Conservation (phyloP, 768 basidiomycete genomes). For the Auricularia sp. region DNA sequence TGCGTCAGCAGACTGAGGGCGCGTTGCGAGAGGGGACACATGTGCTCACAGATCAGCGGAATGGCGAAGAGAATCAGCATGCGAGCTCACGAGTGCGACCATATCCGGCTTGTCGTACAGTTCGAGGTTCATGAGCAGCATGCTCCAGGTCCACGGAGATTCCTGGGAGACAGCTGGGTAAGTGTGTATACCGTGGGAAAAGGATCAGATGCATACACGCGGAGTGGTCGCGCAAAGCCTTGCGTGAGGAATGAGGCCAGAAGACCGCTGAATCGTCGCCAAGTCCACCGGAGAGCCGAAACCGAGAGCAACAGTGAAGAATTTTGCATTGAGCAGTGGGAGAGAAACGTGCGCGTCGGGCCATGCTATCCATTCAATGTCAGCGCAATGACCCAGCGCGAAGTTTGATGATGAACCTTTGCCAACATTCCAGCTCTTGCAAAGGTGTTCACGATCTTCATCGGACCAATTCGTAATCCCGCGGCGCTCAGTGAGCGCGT, state of each 20-base stretch:
- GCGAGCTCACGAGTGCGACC: background rate
- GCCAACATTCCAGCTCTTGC: background rate
- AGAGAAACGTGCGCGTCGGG: background rate
- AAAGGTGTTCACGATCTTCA: background rate
- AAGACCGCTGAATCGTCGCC: background rate
- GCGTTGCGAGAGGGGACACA: too few species aligned
- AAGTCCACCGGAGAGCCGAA: background rate
- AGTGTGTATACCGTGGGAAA: background rate
- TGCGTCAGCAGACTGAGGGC: background rate
- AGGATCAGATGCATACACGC: background rate
- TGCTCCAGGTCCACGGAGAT: background rate
- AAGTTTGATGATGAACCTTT: too few species aligned
- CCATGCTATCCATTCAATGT: background rate
- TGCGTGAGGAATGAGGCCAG: background rate
- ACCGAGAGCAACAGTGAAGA: background rate
- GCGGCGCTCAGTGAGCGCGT: background rate
- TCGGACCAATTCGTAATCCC: background rate
- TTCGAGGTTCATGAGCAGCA: background rate
- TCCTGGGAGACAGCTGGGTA: too few species aligned
- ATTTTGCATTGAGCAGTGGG: background rate
- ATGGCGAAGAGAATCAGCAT: background rate
- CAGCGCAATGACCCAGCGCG: too few species aligned
- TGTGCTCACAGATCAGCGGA: too few species aligned
- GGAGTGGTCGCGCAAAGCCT: background rate
- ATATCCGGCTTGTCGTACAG: background rate